Evolutionary conservation across 2,329 filamentous ascomycete genomes (phyloP), one percentile per base, ranked within the genome.

Genomic region (Fusarium hostae): DNA sequence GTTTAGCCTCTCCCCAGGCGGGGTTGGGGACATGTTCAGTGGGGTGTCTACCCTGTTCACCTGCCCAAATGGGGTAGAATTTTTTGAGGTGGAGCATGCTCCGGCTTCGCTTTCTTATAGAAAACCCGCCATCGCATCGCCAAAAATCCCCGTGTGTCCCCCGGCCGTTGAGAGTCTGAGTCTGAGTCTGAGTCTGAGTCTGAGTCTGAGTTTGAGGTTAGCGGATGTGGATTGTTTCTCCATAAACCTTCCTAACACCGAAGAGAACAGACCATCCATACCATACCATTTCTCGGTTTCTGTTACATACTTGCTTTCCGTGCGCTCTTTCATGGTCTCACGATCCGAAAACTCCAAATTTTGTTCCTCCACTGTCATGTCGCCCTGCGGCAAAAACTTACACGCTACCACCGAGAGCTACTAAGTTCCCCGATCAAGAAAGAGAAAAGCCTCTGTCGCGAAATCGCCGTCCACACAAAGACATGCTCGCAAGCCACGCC

Each of bases 61-160:
- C 75, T 76, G 73, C 73, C 75, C 44, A 59, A 76, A 76, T 52
- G 48, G 72, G 73, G 55, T 58, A 44, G 47, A 39, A 41, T 48
- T 52, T 63, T 61, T 40, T 30, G 48, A 50, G 41, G 63, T 35
- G 68, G 61, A 55, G 62, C 47, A 60, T 32, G 40, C 59, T 61
- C 62, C 69, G 63, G 70, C 61, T 71, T 72, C 71, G 69, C 63
- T 75, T 75, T 71, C 48, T 75, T 75, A 71, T 60, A 74, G 73
- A 75, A 75, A 74, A 70, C 71, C 69, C 68, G 59, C 62, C 69
- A 68, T 75, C 66, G 68, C 59, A 68, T 63, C 55, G 62, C 62
- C 55, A 65, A 61, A 59, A 62, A 59, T 59, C 69, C 50, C 68
- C 69, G 60, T 66, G 51, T 66, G 59, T 69, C 26, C 55, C 63